Evolutionary conservation across 2,329 filamentous ascomycete species (phyloP).

Genomic region (Phialophora expanda): DNA sequence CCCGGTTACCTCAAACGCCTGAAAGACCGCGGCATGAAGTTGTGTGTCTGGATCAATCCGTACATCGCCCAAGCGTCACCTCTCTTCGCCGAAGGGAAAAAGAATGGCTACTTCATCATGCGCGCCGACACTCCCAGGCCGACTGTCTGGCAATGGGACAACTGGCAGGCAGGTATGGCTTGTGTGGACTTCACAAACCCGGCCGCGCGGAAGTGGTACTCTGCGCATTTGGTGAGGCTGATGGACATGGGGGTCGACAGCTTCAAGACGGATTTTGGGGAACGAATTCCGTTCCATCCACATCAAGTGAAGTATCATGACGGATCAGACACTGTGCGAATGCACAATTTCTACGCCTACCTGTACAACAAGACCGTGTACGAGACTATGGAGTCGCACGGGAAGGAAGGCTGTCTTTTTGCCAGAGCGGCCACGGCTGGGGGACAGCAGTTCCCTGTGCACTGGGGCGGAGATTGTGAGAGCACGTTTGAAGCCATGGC

Average conservation of each 20-base stretch:
- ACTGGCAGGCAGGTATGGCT: conserved; percentile 79
- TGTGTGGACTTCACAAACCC: conserved; percentile 77
- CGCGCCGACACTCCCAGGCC: conserved; percentile 65
- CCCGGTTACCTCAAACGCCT: conserved; percentile 67
- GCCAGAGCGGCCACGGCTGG: conserved; percentile 71
- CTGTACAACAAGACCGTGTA: conserved; percentile 74
- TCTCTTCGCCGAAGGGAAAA: conserved; percentile 66
- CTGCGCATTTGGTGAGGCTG: conserved; percentile 64
- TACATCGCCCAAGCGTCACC: conserved; percentile 73
- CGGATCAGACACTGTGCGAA: conserved; percentile 63
- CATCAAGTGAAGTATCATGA: conserved; percentile 69
- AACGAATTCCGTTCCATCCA: conserved; percentile 65
- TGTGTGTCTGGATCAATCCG: conserved; percentile 78
- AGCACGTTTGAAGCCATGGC: conserved; percentile 75
- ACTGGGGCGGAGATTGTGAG: conserved; percentile 78
- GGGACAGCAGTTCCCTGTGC: conserved; percentile 70
- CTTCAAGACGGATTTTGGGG: conserved; percentile 78
- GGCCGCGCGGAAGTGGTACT: conserved; percentile 69
- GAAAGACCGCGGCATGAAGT: conserved; percentile 68
- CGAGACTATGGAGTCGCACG: conserved; percentile 56
- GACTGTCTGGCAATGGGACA: conserved; percentile 72
- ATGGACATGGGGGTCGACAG: conserved; percentile 73
- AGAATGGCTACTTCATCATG: conserved; percentile 71
- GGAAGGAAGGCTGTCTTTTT: conserved; percentile 65
- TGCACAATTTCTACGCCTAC: conserved; percentile 81